A percentile compares a stretch with the other conserved stretches of the same genome.
Evolutionary conservation across 768 basidiomycete genomes (phyloP).

Genomic region (Tephrocybe sp.): DNA sequence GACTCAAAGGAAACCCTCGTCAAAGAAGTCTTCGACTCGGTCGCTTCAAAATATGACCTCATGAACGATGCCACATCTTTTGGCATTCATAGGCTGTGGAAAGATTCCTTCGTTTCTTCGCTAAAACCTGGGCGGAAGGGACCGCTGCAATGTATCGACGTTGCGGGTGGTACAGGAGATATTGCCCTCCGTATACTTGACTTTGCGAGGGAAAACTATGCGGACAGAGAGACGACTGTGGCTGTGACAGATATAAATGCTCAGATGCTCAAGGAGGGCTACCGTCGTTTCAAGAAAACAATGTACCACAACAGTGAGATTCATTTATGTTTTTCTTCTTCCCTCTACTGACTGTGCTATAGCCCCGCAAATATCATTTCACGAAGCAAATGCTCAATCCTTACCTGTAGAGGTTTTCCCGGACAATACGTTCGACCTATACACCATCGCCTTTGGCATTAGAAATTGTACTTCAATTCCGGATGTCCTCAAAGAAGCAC

Average conservation of each 20-base stretch:
- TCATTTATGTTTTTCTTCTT: not conserved
- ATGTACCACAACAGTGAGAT: conserved; percentile 95
- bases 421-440: conserved; percentile 87
- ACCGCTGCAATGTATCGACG: conserved; percentile 83
- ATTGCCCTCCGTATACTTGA: conserved; percentile 94
- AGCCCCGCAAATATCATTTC: conserved; percentile 94
- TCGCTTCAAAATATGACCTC: conserved; percentile 92
- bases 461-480: conserved; percentile 95
- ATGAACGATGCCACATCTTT: conserved; percentile 99
- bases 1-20: conserved; percentile 88
- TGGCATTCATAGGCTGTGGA: conserved; percentile 96
- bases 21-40: conserved; percentile 91
- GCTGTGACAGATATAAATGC: conserved; percentile 93
- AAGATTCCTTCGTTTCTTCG: conserved; percentile 80
- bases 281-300: conserved; percentile 88
- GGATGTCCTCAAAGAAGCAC: conserved; percentile 82
- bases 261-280: conserved; percentile 93
- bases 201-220: conserved; percentile 83
- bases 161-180: conserved; percentile 97
- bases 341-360: not conserved
- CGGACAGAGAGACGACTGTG: conserved; percentile 86
- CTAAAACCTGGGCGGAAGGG: conserved; percentile 78
- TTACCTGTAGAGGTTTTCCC: conserved; percentile 67
- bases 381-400: conserved; percentile 89
- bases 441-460: conserved; percentile 98